phyloP scores from a whole-genome alignment of 257 asterid species.

The Solanum commersonii region DNA sequence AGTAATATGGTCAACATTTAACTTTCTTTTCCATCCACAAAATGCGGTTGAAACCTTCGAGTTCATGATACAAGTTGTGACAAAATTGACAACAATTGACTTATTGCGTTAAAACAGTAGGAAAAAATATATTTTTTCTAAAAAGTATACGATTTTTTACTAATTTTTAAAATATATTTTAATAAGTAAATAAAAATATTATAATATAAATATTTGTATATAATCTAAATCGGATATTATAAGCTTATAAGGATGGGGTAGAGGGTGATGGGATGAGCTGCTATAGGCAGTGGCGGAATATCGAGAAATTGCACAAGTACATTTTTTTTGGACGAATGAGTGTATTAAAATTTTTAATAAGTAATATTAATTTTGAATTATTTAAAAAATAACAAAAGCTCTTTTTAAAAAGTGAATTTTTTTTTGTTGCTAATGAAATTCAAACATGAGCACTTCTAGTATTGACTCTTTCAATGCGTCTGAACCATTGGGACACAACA shows the following conservation, averaged over 20 bases:
- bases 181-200: not conserved
- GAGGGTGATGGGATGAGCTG: too few relatives aligned
- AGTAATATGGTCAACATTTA: not conserved
- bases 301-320: not conserved
- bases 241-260: not conserved
- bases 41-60: not conserved
- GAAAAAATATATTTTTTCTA: too few relatives aligned
- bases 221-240: not conserved
- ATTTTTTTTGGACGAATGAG: not conserved
- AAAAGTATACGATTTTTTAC: not conserved
- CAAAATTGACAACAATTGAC: conserved; percentile 2
- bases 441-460: too few relatives aligned
- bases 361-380: too few relatives aligned
- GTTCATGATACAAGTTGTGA: not conserved
- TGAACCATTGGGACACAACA: too few relatives aligned
- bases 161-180: not conserved
- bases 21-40: not conserved
- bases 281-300: not conserved
- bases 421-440: too few relatives aligned
- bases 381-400: too few relatives aligned
- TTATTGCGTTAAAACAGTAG: not conserved
- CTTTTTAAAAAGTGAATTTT: not conserved
- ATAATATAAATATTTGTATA: not conserved
- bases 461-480: too few relatives aligned
- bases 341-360: not conserved